Evolutionary conservation across 345 rosid species (phyloP), one percentile per base, ranked within the genome.

Genomic region (Angophora floribunda): DNA sequence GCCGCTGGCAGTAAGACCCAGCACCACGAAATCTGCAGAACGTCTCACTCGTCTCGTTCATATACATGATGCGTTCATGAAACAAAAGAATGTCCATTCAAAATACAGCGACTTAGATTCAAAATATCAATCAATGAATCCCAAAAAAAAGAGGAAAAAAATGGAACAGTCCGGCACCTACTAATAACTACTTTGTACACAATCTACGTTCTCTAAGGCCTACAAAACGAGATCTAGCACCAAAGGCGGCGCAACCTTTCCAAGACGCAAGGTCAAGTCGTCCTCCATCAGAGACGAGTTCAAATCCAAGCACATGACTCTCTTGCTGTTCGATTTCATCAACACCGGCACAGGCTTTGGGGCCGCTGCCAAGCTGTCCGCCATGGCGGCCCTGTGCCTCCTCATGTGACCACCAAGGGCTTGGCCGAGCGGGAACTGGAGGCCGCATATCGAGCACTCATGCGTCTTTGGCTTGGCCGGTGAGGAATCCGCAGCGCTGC

Each of bases 321-420:
- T 92, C 86, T 94, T 92, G 36, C 89, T 91, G 24, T 86, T 93
- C 57, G 93, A 92, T 91, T 92, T 96, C 90, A 93, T 96, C 97
- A 97, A 70, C 80, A 95, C 94, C 36, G 94, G 91, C 50, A 90
- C 63, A 61, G 17, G 50, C 93, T 21, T 30, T 21, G 17, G 15
- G 1, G 65, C 55, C 5, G 19, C 49, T 21, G 51, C 17, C 70
- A 51, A 51, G 51, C 55, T 32, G n/a, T 47, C 86, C 5, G 26
- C 63, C 52, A 79, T 41, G 50, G 84, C 85, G 22, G 90, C 89
- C 85, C 96, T 91, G 59, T 97, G 99, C 88, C 96, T 92, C 92
- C 99, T 94, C 99, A 97, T 97, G 88, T 97, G 99, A 52, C 99
- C 99, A 1, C 99, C 99, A 2, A 96, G 93, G 3, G 99, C 99